Conservation (phyloP, 805 yeast genomes). For the Kodamaea kaohsiungensis region DNA sequence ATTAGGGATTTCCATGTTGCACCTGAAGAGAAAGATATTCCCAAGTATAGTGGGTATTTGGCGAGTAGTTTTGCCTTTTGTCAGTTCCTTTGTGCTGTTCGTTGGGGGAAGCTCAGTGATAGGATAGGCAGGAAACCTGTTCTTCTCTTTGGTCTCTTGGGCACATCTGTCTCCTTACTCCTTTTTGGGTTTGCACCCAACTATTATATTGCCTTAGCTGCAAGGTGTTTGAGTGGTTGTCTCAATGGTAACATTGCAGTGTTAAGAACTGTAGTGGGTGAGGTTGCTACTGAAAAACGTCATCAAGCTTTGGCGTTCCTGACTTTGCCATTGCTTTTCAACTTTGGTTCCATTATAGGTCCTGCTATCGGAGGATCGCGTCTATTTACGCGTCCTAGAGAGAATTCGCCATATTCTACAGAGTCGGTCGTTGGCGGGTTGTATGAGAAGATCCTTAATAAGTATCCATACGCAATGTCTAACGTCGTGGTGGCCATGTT, state of each 20-base stretch:
- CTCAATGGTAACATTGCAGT: slow-evolving; percentile 68
- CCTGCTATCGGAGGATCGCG: slow-evolving; percentile 58
- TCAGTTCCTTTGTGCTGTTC: slow-evolving; percentile 57
- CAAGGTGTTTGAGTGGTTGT: slow-evolving; percentile 56
- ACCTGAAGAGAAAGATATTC: slow-evolving; percentile 51
- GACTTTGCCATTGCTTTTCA: slow-evolving; percentile 61
- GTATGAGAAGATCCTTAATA: slow-evolving; percentile 28
- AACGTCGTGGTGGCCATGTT: slow-evolving; percentile 47
- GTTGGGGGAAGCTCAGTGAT: slow-evolving; percentile 62
- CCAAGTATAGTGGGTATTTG: slow-evolving; percentile 62
- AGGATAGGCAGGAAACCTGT: slow-evolving; percentile 57
- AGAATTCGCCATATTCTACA: slow-evolving; percentile 7
- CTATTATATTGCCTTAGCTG: slow-evolving; percentile 52
- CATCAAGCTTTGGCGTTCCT: slow-evolving; percentile 67
- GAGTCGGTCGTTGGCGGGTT: neutral
- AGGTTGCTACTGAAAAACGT: slow-evolving; percentile 52
- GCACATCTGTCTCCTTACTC: slow-evolving; percentile 50
- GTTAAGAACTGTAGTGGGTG: slow-evolving; percentile 63
- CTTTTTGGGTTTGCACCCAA: slow-evolving; percentile 55
- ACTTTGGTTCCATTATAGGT: slow-evolving; percentile 60
- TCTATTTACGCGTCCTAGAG: slow-evolving; percentile 48
- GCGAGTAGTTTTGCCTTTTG: slow-evolving; percentile 61
- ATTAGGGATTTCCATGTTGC: slow-evolving; percentile 54
- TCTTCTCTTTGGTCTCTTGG: slow-evolving; percentile 51
- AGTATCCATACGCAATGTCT: slow-evolving; percentile 54